Evolutionary conservation across 306 rosid species (phyloP).

Genomic region (Prinsepia uniflora): DNA sequence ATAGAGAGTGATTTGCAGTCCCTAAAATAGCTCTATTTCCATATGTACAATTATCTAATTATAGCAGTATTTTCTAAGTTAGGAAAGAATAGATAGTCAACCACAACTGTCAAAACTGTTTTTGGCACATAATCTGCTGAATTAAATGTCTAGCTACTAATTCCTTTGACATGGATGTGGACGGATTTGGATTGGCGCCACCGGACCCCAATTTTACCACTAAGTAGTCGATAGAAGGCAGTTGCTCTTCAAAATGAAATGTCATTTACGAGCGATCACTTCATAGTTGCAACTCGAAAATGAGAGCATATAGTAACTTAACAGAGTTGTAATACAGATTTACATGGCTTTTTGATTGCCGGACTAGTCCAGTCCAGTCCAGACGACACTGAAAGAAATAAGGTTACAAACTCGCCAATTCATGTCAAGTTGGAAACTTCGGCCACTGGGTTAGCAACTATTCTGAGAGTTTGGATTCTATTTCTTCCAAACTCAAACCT

Average conservation of each 20-base stretch:
- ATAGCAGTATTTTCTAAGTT: too few relatives aligned
- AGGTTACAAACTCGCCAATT: neutral
- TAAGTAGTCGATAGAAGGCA: too few relatives aligned
- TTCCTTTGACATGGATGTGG: too few relatives aligned
- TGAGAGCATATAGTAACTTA: slow-evolving; percentile 1
- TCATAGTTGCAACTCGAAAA: neutral
- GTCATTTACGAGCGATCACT: neutral
- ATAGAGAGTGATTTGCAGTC: too few relatives aligned
- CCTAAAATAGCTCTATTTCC: too few relatives aligned
- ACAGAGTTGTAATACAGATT: slow-evolving; percentile 10
- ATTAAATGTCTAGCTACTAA: too few relatives aligned
- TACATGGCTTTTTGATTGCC: neutral
- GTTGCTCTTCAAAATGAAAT: neutral
- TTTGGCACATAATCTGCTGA: too few relatives aligned
- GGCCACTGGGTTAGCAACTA: slow-evolving; percentile 21
- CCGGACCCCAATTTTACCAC: too few relatives aligned
- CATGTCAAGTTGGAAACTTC: slow-evolving; percentile 3
- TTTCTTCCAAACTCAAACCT: slow-evolving; percentile 93
- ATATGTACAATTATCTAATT: too few relatives aligned
- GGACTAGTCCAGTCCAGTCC: neutral
- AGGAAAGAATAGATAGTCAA: too few relatives aligned
- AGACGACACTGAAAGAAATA: neutral
- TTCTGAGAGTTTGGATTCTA: slow-evolving; percentile 81
- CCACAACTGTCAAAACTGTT: too few relatives aligned
- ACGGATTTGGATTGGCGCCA: too few relatives aligned